These are phyloP conservation scores for Malassezia equina DNA, from an alignment of 1,284 basidiomycete species.

Conservation along the genomic window DNA sequence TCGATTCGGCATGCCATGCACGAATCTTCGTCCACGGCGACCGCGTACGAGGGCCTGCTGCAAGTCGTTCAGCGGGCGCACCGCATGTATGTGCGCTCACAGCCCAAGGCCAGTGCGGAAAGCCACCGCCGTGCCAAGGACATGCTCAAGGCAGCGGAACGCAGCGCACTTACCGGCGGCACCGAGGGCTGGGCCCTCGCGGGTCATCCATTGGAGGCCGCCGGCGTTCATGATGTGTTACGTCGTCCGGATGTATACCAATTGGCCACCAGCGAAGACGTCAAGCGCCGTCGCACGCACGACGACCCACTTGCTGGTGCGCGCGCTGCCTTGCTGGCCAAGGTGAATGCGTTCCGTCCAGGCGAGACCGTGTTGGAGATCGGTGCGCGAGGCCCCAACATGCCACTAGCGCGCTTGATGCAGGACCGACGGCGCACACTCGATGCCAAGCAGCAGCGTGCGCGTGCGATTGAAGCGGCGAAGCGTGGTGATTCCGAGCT, in stretches of 20 bases:
- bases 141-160: constrained; percentile 56
- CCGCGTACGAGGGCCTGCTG: constrained; percentile 63
- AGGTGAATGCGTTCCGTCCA: constrained; percentile 72
- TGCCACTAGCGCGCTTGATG: constrained; percentile 58
- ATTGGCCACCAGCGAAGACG: constrained; percentile 17
- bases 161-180: constrained; percentile 26
- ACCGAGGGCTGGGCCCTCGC: constrained; percentile 57
- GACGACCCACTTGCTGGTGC: constrained; percentile 36
- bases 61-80: constrained; percentile 83
- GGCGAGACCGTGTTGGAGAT: constrained; percentile 87
- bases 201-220: constrained; percentile 57
- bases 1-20: constrained; percentile 58
- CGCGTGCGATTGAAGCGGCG: constrained; percentile 23
- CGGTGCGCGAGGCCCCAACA: constrained; percentile 60
- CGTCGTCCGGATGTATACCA: constrained; percentile 29
- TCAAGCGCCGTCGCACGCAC: constrained; percentile 4
- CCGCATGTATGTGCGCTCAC: constrained; percentile 83
- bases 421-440: constrained; percentile 73
- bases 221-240: constrained; percentile 60
- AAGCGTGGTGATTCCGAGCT: constrained; percentile 26
- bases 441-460: constrained; percentile 53
- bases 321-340: constrained; percentile 61
- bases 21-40: constrained; percentile 48
- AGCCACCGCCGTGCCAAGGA: constrained; percentile 82
- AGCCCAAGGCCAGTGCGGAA: constrained; percentile 74